These are phyloP conservation scores for Trifolium subterraneum DNA, from an alignment of 306 rosid genomes.

Conservation along the genomic window DNA sequence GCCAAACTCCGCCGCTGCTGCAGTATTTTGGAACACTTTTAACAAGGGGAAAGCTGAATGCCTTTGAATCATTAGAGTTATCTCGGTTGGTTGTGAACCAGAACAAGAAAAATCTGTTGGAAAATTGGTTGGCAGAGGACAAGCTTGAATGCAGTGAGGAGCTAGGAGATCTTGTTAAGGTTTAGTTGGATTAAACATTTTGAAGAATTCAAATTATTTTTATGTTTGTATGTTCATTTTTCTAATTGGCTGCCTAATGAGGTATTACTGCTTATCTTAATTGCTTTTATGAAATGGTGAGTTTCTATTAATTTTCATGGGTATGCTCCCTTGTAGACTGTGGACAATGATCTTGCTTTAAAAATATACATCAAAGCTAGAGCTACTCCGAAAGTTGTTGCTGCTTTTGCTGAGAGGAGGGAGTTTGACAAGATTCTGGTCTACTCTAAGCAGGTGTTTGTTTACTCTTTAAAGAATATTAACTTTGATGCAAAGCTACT, in stretches of 20 bases:
- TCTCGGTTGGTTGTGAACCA: constrained; percentile 99
- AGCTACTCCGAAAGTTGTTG: constrained; percentile 98
- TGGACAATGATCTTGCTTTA: constrained; percentile 92
- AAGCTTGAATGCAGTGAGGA: constrained; percentile 99
- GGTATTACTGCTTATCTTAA: neutral
- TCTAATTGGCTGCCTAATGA: constrained; percentile 10
- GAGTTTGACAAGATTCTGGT: constrained; percentile 97
- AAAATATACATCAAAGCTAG: constrained; percentile 97
- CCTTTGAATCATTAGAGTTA: constrained; percentile 88
- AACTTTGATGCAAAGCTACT: constrained; percentile 36
- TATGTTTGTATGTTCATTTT: constrained; percentile 15
- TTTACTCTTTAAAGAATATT: constrained; percentile 24
- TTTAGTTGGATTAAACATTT: constrained; percentile 45
- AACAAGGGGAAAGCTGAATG: constrained; percentile 93
- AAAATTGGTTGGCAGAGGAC: constrained; percentile 99
- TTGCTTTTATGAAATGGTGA: constrained; percentile 22
- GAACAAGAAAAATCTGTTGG: constrained; percentile 97
- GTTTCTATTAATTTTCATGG: constrained; percentile 38
- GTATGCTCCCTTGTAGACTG: constrained; percentile 65
- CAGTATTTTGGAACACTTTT: constrained; percentile 98
- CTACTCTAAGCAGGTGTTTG: constrained; percentile 91
- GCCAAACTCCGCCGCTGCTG: constrained; percentile 97
- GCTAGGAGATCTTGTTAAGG: constrained; percentile 99
- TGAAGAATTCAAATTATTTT: constrained; percentile 18
- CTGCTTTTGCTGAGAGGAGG: constrained; percentile 99